A percentile compares a stretch with the other conserved stretches of the same genome.
Conservation (phyloP, 2,329 filamentous ascomycete species). For the Coniochaeta sp. region DNA sequence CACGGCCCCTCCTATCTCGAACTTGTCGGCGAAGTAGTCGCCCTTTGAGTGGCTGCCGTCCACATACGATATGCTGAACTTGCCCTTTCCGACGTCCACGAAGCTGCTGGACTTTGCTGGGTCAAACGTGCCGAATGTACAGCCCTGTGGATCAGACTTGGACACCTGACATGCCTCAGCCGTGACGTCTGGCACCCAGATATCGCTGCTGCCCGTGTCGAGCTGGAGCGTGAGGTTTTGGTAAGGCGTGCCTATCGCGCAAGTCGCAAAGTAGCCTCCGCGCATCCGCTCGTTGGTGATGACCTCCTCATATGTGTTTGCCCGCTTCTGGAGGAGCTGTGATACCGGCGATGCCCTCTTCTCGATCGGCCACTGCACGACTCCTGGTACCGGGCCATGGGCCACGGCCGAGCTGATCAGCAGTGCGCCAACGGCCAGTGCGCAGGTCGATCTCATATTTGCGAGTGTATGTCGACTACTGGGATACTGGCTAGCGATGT, state of each 20-base stretch:
- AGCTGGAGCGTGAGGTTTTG: constrained; percentile 52
- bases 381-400: constrained; percentile 11
- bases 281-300: constrained; percentile 34
- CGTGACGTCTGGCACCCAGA: constrained; percentile 42
- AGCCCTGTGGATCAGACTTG: constrained; percentile 9
- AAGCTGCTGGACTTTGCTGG: constrained; percentile 37
- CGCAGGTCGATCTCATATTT: background rate
- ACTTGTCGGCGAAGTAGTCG: constrained; percentile 51
- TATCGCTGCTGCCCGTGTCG: constrained; percentile 59
- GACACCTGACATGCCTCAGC: constrained; percentile 4
- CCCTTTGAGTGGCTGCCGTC: constrained; percentile 49
- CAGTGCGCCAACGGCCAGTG: background rate
- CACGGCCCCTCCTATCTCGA: constrained; percentile 47
- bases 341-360: constrained; percentile 20
- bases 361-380: constrained; percentile 41
- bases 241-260: constrained; percentile 47
- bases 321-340: constrained; percentile 27
- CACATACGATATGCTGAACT: constrained; percentile 55
- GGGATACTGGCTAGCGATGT: background rate
- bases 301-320: constrained; percentile 29
- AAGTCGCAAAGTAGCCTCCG: constrained; percentile 50
- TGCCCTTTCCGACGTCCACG: constrained; percentile 27
- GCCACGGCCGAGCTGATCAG: constrained; percentile 3
- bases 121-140: constrained; percentile 24
- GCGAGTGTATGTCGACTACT: background rate